Base-by-base conservation (phyloP, 768 basidiomycete species). In the Pleurotus giganteus region DNA sequence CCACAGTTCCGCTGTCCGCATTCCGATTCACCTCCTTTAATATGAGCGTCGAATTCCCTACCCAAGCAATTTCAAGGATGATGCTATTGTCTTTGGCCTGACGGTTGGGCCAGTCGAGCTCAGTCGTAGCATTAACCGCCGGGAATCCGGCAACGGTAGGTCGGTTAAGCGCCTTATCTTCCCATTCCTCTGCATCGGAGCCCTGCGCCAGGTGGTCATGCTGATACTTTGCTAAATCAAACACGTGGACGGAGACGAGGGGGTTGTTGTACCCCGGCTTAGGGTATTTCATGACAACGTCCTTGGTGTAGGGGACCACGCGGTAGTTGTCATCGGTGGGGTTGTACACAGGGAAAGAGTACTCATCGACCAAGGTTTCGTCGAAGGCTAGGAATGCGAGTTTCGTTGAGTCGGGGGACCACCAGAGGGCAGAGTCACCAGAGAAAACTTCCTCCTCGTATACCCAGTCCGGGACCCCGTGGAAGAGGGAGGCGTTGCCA, bases 401-500 rank as follows among this genome's bases (percentile, higher is more conserved):
- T 57, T 83, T 85, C 17, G 70, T 63, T 0, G 85, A 84, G 61
- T 87, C 80, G 3, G 95, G 96, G 8, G 90, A 88, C 89, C 91
- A 98, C 94, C 94, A 98, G 4, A 96, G 74, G 0, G 94, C 86
- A 45, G 69, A 84, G 64, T 94, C 83, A 34, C 71, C 65, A 2
- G 78, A 72, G 61, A 94, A 89, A 21, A 98, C 84, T 66, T 97
- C 94, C 65, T 96, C 93, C 67, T 96, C 94, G 68, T 95, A 95
- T 4, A 98, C 96, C 96, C 97, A 98, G 66, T 97, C 94, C 0
- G 94, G 91, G 1, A 97, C 89, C 5, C 97, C 97, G 63, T 98
- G 85, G 76, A 98, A 97, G 13, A 95, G 76, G 0, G 89, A 88
- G 0, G 83, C 78, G 49, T 88, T 90, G 0, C 97, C 97, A 12